Evolutionary conservation across 352 stramenopile genomes (phyloP).

Genomic region (Discostella stelligera): DNA sequence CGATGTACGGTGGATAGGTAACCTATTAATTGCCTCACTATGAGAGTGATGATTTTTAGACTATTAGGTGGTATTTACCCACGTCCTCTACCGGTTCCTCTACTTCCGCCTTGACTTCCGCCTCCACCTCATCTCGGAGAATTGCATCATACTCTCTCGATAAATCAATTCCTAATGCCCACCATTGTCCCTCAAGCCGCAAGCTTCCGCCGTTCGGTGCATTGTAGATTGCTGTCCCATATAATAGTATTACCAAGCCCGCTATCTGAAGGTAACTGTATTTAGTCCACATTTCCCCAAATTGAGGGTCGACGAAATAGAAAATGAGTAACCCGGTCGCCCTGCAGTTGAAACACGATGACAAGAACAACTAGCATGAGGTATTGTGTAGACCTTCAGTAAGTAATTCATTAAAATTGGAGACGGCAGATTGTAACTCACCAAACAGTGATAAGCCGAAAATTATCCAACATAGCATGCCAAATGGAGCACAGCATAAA

Average conservation of each 20-base stretch:
- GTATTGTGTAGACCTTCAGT: background rate
- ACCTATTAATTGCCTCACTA: background rate
- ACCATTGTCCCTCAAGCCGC: constrained; percentile 38
- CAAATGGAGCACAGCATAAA: constrained; percentile 95
- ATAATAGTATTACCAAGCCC: no score
- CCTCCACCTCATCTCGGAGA: constrained; percentile 47
- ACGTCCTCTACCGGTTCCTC: no score
- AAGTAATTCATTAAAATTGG: constrained; percentile 80
- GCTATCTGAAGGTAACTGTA: constrained; percentile 86
- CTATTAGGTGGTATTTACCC: no score
- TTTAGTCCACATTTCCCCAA: constrained; percentile 93
- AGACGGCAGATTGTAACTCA: constrained; percentile 94
- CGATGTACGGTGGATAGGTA: no score
- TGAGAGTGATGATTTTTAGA: no score
- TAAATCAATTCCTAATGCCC: constrained; percentile 57
- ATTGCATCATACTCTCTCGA: constrained; percentile 69
- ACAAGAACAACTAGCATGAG: background rate
- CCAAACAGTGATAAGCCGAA: constrained; percentile 7
- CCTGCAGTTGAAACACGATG: constrained; percentile 86
- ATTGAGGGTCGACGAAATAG: constrained; percentile 89
- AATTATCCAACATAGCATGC: constrained; percentile 86
- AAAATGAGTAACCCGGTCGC: constrained; percentile 92
- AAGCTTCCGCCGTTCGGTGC: constrained; percentile 82
- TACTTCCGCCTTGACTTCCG: constrained; percentile 56
- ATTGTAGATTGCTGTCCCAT: constrained; percentile 51